Evolutionary conservation across 148 eudicot species (phyloP), one percentile per base, ranked within the genome.

Genomic region (Drosera capensis): DNA sequence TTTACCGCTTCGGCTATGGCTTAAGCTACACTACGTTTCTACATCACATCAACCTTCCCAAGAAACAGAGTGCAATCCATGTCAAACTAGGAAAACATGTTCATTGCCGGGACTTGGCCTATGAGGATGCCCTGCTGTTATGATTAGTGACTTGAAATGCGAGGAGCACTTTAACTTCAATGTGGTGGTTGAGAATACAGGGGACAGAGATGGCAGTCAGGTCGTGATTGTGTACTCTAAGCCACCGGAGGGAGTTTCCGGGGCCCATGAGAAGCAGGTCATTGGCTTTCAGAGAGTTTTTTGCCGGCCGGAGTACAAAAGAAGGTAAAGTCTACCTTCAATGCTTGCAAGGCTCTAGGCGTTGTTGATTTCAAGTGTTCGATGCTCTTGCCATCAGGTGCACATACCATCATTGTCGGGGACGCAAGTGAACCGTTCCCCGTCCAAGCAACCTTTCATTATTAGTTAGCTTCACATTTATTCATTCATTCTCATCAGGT

Each of bases 281-380:
- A 49, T 86, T 7, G 81, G 73, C 34, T 86, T 82, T 25, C 53
- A 82, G 57, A 86, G 70, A 59, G 82, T 86, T 40, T 82, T 78
- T 41, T 86, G 30, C 41, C 46, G 14, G 74, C 77, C 1, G 80
- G 83, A 25, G 22, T 7, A 16, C 26, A 22, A 1, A 14, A 13
- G 14, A 45, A 5, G 24, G 53, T 52, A 0, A 18, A n/a, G 25
- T 51, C 57, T 34, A 17, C 7, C 3, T 29, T 57, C 16, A 40
- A 64, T 51, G 57, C 49, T 8, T 64, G 62, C 30, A 45, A 64
- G 23, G 28, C 41, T 12, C 14, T 64, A 1, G 34, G 23, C 14
- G 16, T 53, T 8, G 49, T 64, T 7, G 41, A 56, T 25, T 45
- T 56, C 17, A 45, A 8, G 12, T 43, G 24, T 0, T 45, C 51